Base-by-base conservation (phyloP, 805 yeast species). In the Jamesozyma spencerorum region DNA sequence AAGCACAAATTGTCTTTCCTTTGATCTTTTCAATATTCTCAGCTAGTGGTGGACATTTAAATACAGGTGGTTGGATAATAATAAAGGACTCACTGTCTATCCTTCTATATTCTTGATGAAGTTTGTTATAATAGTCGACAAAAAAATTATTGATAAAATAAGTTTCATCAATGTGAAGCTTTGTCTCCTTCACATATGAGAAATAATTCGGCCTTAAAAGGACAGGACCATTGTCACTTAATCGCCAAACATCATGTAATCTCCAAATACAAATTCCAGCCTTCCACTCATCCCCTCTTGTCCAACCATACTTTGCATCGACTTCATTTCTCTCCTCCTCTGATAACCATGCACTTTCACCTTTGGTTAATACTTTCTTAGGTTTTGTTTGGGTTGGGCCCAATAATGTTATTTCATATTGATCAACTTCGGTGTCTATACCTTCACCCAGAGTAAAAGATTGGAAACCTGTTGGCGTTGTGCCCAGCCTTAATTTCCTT, bases 391-490 rank as follows among this genome's bases (percentile, higher is more conserved):
- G 81, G 34, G 70, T 74, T 0, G 95, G 88, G 0, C 97, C 97
- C 34, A 85, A 69, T 2, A 81, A 59, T 0, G 92, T 66, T 42
- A 88, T 78, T 33, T 72, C 72, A 59, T 82, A 90, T 12, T 67
- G 68, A 35, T 81, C 94, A 4, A 88, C 80, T 19, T 70, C 73
- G 39, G 77, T 72, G 0, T 82, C 65, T 12, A 75, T 59, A 1
- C 97, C 97, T 75, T 79, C 76, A 1, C 95, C 97, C 18, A 87
- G 62, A 34, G 74, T 68, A 64, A 90, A 66, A 2, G 82, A 64
- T 61, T 90, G 83, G 47, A 78, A 76, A 0, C 81, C 79, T 0
- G 94, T 81, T 0, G 98, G 97, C 0, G 87, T 77, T 1, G 90
- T 78, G 2, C 88, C 90, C 2, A 86, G 69, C 42, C 81, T 72